Base-by-base conservation (phyloP, 192 early-diverging fungal genomes). In the Gaertneriomyces sp. region DNA sequence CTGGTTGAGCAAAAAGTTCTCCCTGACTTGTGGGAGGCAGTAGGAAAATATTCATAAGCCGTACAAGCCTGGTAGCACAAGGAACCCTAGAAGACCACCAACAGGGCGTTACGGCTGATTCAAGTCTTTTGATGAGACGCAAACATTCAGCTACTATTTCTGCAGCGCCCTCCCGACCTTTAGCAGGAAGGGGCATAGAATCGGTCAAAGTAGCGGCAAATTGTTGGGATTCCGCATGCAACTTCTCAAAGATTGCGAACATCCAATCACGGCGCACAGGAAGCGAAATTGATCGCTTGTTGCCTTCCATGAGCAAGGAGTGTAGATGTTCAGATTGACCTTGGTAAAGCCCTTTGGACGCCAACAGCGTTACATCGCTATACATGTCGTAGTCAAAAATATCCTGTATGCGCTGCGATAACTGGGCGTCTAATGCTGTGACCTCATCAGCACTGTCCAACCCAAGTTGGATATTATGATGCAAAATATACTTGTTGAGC, bases 1-100 rank as follows among this genome's bases (percentile, higher is more conserved):
- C 59, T 7, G 50, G 56, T 17, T 53, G 49, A 14, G 44, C 38
- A 54, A 70, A 76, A 6, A 76, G 7, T 40, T 76, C 68, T 11
- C 53, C 74, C 17, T n/a, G 9, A 20, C 17, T 42, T 16, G 63
- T 45, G 5, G 63, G 45, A n/a, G 69, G 69, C 33, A 72, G 40
- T 12, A 76, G 53, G 47, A 76, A 76, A 46, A 72, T 45, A 25
- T 61, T 52, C 70, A 73, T 73, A 1, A 73, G 17, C 16, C 47
- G 47, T 6, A 53, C 59, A 5, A 75, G 7, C 41, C 62, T 66
- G 42, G 53, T 47, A 4, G 42, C 43, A 10, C 41, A 10, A n/a
- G 61, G 43, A 17, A 71, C 11, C 12, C 53, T 14, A 8, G 9
- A 39, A 49, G 12, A 5, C n/a, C 17, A 63, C 60, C 64, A 66